phyloP scores from a whole-genome alignment of 2,329 filamentous ascomycete genomes.

The Diaporthe vaccinii region DNA sequence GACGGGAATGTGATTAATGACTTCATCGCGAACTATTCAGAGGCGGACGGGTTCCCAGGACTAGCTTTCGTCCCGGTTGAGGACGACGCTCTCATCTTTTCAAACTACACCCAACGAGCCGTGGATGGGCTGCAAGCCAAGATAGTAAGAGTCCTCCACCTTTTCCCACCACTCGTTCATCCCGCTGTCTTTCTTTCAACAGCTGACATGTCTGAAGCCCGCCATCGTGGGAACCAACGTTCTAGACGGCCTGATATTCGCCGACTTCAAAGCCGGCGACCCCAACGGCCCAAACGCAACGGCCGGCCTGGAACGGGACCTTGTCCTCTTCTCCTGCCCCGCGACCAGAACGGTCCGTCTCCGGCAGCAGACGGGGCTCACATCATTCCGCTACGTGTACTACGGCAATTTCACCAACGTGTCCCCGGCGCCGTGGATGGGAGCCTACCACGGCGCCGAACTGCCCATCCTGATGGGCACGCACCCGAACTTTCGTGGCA shows the following conservation, averaged over 20 bases:
- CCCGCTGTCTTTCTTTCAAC: not conserved
- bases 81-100: conserved; percentile 50
- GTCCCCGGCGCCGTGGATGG: conserved; percentile 43
- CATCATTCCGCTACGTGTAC: conserved; percentile 44
- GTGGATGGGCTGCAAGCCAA: conserved; percentile 47
- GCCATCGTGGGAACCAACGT: conserved; percentile 45
- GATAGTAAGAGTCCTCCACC: conserved; percentile 42
- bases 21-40: conserved; percentile 48
- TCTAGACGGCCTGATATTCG: conserved; percentile 45
- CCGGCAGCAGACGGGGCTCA: conserved; percentile 15
- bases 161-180: not conserved
- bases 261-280: conserved; percentile 33
- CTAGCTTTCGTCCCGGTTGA: conserved; percentile 50
- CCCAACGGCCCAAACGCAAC: conserved; percentile 40
- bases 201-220: conserved; percentile 40
- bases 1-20: conserved; percentile 50
- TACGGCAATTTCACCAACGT: conserved; percentile 44
- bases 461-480: conserved; percentile 48
- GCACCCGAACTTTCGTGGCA: conserved; percentile 41
- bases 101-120: conserved; percentile 50
- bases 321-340: conserved; percentile 46
- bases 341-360: conserved; percentile 29
- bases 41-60: conserved; percentile 44
- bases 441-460: conserved; percentile 45
- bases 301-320: conserved; percentile 34